phyloP scores from a whole-genome alignment of 352 stramenopile species.

The Phytopythium vexans region DNA sequence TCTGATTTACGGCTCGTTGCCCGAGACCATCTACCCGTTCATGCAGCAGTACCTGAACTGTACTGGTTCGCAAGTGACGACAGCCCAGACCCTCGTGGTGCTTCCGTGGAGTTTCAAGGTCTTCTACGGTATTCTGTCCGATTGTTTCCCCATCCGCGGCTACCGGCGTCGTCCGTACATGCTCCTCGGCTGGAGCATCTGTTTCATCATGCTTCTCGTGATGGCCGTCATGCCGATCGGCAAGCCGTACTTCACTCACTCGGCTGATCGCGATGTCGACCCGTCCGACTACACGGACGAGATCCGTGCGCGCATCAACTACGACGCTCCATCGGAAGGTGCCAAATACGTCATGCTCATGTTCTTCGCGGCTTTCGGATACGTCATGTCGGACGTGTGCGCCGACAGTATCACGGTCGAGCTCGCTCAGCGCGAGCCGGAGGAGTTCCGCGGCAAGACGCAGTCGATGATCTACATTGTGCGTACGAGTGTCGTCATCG shows the following conservation, averaged over 20 bases:
- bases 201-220: constrained; percentile 40
- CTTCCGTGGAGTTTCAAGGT: too few relatives aligned
- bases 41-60: constrained; percentile 53
- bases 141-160: constrained; percentile 48
- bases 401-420: constrained; percentile 60
- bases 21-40: constrained; percentile 48
- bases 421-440: constrained; percentile 50
- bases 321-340: constrained; percentile 22
- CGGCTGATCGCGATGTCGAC: constrained; percentile 17
- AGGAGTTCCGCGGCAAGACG: constrained; percentile 44
- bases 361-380: constrained; percentile 64
- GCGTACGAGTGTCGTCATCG: too few relatives aligned
- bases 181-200: constrained; percentile 50
- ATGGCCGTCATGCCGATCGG: constrained; percentile 41
- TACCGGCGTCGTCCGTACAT: constrained; percentile 66
- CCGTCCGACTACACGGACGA: constrained; percentile 24
- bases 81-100: constrained; percentile 39
- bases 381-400: constrained; percentile 74
- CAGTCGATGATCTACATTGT: too few relatives aligned
- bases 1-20: constrained; percentile 43
- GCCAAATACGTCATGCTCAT: constrained; percentile 67
- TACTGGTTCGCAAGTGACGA: constrained; percentile 40
- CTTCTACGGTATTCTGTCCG: constrained; percentile 63
- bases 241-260: constrained; percentile 50
- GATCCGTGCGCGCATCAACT: constrained; percentile 35